Evolutionary conservation across 306 rosid genomes (phyloP).

Genomic region (Lathyrus tuberosus): DNA sequence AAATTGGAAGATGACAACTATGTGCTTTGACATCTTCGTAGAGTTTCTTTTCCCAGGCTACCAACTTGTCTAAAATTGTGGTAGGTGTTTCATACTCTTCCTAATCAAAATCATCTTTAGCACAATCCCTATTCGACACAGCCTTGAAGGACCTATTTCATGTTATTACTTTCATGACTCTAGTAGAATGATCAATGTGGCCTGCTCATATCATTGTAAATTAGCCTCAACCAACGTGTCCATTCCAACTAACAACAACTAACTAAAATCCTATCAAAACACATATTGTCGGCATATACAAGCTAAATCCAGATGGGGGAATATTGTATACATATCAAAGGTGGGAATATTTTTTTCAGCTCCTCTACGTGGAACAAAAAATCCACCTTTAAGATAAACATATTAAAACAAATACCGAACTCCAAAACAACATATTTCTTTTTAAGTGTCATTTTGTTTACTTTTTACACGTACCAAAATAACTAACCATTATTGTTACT

Average conservation of each 20-base stretch:
- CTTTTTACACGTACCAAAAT: no score
- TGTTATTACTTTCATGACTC: constrained; percentile 85
- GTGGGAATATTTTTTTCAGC: no score
- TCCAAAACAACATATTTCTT: no score
- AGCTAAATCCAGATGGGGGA: no score
- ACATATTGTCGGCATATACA: no score
- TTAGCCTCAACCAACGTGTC: constrained; percentile 17
- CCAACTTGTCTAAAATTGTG: constrained; percentile 77
- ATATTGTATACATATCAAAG: no score
- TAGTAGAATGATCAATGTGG: constrained; percentile 83
- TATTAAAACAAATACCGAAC: no score
- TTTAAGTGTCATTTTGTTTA: no score
- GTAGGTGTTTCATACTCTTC: constrained; percentile 83
- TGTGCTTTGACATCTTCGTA: constrained; percentile 86
- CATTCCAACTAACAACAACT: constrained; percentile 22
- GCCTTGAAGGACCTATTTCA: constrained; percentile 79
- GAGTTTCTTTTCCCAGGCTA: constrained; percentile 94
- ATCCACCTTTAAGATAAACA: no score
- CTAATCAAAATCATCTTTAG: constrained; percentile 67
- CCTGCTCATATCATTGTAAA: constrained; percentile 52
- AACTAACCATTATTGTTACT: no score
- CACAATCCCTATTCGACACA: constrained; percentile 65
- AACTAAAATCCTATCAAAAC: neutral
- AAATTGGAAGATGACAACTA: constrained; percentile 34
- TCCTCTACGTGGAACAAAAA: no score